Conservation (phyloP, 768 basidiomycete genomes). For the Boletus vermiculosoides region DNA sequence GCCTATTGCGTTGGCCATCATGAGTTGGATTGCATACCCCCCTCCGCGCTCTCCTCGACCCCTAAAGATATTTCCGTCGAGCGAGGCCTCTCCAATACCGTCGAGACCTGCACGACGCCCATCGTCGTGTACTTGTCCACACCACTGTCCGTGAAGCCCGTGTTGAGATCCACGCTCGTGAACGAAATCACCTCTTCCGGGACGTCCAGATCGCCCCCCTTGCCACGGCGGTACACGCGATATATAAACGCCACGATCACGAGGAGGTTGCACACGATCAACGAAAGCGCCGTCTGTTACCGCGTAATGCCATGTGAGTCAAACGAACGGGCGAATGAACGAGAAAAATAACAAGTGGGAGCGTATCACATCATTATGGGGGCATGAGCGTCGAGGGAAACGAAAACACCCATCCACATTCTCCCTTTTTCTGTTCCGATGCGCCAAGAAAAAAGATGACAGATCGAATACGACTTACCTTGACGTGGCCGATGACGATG, state of each 20-base stretch:
- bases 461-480: conserved; percentile 11
- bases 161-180: conserved; percentile 18
- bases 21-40: not conserved
- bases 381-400: not conserved
- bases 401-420: not conserved
- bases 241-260: conserved; percentile 26
- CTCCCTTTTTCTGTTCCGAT: not conserved
- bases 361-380: not conserved
- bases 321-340: too few relatives aligned
- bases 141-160: not conserved
- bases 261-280: conserved; percentile 28
- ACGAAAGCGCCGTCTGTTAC: conserved; percentile 20
- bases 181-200: not conserved
- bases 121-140: not conserved
- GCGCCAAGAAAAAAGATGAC: not conserved
- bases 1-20: not conserved
- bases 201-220: conserved; percentile 1
- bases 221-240: conserved; percentile 10
- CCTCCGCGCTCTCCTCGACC: not conserved
- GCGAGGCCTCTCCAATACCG: not conserved
- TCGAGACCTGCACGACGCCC: not conserved
- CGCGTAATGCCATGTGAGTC: not conserved
- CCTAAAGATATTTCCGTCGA: not conserved
- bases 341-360: too few relatives aligned
- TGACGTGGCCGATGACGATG: conserved; percentile 23